These are phyloP conservation scores for Verticillium dahliae DNA, from an alignment of 2,329 filamentous ascomycete species.

Conservation along the genomic window DNA sequence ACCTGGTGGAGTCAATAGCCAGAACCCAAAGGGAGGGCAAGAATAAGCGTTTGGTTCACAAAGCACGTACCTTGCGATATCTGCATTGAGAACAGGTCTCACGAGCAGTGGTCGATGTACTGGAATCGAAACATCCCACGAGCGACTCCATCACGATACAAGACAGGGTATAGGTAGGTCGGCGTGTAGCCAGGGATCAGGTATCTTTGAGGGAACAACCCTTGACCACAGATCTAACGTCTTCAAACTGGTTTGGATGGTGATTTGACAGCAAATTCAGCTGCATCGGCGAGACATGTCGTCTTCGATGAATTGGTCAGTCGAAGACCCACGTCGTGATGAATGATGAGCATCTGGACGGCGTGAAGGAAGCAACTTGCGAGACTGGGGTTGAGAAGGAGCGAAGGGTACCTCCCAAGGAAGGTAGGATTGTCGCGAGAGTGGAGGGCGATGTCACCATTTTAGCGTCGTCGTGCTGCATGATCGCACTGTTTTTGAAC, in stretches of 20 bases:
- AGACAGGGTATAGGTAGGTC: not conserved
- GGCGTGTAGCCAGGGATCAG: not conserved
- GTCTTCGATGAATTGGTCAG: not conserved
- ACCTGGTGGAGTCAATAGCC: constrained; percentile 3
- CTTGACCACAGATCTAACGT: no score
- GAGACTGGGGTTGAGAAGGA: not conserved
- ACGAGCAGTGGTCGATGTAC: constrained; percentile 5
- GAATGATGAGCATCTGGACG: not conserved
- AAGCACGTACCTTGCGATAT: constrained; percentile 10
- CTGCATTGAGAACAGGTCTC: constrained; percentile 18
- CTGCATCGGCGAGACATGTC: no score
- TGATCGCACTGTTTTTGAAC: not conserved
- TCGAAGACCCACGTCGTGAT: not conserved
- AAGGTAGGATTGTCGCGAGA: not conserved
- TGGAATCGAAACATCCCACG: constrained; percentile 12
- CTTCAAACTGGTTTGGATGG: no score
- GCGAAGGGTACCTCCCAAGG: no score
- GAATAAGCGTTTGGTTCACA: no score
- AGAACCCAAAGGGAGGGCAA: no score
- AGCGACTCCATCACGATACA: constrained; percentile 11
- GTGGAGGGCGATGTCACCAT: not conserved
- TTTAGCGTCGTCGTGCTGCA: not conserved
- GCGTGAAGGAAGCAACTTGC: not conserved
- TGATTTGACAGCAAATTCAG: no score
- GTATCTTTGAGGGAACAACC: no score